phyloP scores from a whole-genome alignment of 129 eudicot genomes.

The Tagetes erecta region DNA sequence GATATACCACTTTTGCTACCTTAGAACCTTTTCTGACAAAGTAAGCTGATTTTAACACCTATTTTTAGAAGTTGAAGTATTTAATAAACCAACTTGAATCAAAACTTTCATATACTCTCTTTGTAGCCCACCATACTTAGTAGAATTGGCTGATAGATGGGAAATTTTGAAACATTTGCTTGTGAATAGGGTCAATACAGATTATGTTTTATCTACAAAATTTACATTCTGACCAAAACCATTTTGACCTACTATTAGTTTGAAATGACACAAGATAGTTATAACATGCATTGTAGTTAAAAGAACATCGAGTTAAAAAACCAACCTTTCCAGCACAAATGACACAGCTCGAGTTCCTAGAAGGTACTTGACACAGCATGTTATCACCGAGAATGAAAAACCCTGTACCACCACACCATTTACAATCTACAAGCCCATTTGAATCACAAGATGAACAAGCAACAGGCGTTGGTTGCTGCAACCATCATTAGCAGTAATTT shows the following conservation, averaged over 20 bases:
- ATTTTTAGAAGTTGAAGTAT: too few relatives aligned
- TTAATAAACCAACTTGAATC: too few relatives aligned
- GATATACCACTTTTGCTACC: too few relatives aligned
- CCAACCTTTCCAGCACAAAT: slow-evolving; percentile 93
- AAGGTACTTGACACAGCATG: slow-evolving; percentile 53
- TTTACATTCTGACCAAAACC: too few relatives aligned
- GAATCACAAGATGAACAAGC: slow-evolving; percentile 66
- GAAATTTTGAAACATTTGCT: too few relatives aligned
- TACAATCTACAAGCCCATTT: slow-evolving; percentile 78
- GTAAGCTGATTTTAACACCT: too few relatives aligned
- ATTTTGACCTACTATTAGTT: not conserved
- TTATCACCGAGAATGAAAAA: slow-evolving; percentile 20
- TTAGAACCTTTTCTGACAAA: too few relatives aligned
- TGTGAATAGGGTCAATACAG: not conserved
- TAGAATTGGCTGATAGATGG: too few relatives aligned
- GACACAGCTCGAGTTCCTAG: slow-evolving; percentile 76
- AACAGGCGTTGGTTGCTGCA: slow-evolving; percentile 85
- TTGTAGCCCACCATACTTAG: too few relatives aligned
- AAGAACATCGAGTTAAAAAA: not conserved
- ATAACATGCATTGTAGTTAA: not conserved
- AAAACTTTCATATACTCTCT: too few relatives aligned
- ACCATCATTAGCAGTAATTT: slow-evolving; percentile 17
- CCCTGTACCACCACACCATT: slow-evolving; percentile 59
- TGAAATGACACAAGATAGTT: not conserved
- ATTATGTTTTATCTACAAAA: too few relatives aligned